Evolutionary conservation across 768 basidiomycete genomes (phyloP).

Genomic region (Tubosaeta sp.): DNA sequence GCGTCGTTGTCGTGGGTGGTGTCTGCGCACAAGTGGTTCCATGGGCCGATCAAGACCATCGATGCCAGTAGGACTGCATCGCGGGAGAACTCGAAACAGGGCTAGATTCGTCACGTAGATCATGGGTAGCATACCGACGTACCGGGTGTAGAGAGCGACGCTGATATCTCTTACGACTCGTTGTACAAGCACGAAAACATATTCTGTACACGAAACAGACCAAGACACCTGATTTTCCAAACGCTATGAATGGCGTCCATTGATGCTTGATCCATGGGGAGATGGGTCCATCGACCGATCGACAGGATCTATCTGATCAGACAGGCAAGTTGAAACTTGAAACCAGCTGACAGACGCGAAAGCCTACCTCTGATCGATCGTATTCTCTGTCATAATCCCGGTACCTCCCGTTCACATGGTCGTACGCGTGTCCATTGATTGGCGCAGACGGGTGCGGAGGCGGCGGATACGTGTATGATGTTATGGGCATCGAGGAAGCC

Average conservation of each 20-base stretch:
- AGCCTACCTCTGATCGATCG: conserved; percentile 18
- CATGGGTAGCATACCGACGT: neutral
- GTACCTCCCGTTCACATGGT: conserved; percentile 26
- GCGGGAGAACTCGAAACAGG: conserved; percentile 10
- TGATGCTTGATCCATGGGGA: conserved; percentile 19
- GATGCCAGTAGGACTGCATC: conserved; percentile 18
- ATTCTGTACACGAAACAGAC: neutral
- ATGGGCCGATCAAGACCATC: conserved; percentile 55
- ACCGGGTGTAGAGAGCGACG: neutral
- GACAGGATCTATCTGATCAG: conserved; percentile 9
- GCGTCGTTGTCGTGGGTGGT: conserved; percentile 60
- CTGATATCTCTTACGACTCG: neutral
- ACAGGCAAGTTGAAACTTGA: neutral
- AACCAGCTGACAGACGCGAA: neutral
- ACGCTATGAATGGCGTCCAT: conserved; percentile 21
- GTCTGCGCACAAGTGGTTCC: conserved; percentile 70
- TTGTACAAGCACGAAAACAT: conserved; percentile 3
- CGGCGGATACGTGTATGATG: conserved; percentile 16
- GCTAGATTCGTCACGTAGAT: neutral
- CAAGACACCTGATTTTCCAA: neutral
- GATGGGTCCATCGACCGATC: conserved; percentile 18
- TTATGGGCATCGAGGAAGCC: conserved; percentile 13
- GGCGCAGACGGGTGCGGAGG: conserved; percentile 9
- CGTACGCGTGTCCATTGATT: conserved; percentile 23
- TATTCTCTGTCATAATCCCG: conserved; percentile 23